Evolutionary conservation across 768 basidiomycete genomes (phyloP).

Genomic region (Boletus coccyginus): DNA sequence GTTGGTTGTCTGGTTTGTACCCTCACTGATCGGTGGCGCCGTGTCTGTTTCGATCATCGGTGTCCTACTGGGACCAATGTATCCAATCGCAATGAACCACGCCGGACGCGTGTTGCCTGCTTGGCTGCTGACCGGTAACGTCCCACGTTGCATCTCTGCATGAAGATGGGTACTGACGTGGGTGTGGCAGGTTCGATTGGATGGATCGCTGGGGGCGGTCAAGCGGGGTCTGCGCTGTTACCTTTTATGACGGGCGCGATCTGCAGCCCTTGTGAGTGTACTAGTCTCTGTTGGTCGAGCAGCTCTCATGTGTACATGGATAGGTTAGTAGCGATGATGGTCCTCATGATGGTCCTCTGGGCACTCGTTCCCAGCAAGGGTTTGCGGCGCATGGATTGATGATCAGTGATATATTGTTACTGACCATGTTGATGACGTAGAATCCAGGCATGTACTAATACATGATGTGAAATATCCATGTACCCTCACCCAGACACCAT

Average conservation of each 20-base stretch:
- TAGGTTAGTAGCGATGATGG: constrained; percentile 42
- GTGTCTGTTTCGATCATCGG: constrained; percentile 58
- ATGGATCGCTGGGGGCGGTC: constrained; percentile 68
- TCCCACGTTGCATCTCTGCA: neutral
- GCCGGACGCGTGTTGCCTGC: constrained; percentile 64
- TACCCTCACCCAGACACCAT: no score
- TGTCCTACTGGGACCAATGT: constrained; percentile 50
- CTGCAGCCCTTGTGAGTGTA: constrained; percentile 36
- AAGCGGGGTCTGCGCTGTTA: constrained; percentile 67
- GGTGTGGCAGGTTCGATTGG: constrained; percentile 49
- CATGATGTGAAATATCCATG: neutral
- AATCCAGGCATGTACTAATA: neutral
- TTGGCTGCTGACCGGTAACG: constrained; percentile 55
- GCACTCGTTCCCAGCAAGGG: constrained; percentile 36
- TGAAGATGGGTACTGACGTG: neutral
- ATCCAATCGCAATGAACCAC: constrained; percentile 65
- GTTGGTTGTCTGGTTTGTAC: constrained; percentile 56
- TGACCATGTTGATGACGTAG: neutral
- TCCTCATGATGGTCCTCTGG: constrained; percentile 41
- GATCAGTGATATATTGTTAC: no score
- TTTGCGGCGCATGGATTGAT: constrained; percentile 18
- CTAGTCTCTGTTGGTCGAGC: neutral
- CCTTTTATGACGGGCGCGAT: constrained; percentile 75
- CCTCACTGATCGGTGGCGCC: constrained; percentile 50
- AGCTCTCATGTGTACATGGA: neutral